These are phyloP conservation scores for Erysimum cheiranthoides DNA, from an alignment of 345 rosid genomes.

Conservation along the genomic window DNA sequence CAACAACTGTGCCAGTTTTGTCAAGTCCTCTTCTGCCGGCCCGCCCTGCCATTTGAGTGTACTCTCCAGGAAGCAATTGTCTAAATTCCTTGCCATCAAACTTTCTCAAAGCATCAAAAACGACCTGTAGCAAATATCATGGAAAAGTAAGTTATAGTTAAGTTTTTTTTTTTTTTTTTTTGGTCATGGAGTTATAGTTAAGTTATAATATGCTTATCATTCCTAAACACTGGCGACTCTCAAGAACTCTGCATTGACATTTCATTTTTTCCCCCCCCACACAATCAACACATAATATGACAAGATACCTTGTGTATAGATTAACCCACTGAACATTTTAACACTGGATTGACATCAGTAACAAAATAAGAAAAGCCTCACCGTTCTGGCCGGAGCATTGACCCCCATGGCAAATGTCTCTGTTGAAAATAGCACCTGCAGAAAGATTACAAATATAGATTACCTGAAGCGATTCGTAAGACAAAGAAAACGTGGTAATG, in stretches of 20 bases:
- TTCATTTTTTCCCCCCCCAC: slow-evolving; percentile 7
- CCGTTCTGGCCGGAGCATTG: slow-evolving; percentile 99
- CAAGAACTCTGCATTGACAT: too few relatives aligned
- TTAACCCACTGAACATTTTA: slow-evolving; percentile 27
- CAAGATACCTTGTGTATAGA: slow-evolving; percentile 15
- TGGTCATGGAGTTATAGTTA: slow-evolving; percentile 34
- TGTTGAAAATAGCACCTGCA: slow-evolving; percentile 90
- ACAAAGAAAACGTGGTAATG: not conserved
- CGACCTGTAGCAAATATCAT: slow-evolving; percentile 62
- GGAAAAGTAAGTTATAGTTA: slow-evolving; percentile 34
- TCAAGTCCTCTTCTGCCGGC: slow-evolving; percentile 99
- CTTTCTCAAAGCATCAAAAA: slow-evolving; percentile 90
- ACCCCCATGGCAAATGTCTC: slow-evolving; percentile 99
- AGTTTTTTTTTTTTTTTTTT: too few relatives aligned
- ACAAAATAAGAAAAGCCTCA: slow-evolving; percentile 48
- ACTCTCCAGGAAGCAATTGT: slow-evolving; percentile 90
- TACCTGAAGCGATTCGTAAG: not conserved
- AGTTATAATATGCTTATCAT: slow-evolving; percentile 13
- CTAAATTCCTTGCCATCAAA: slow-evolving; percentile 95
- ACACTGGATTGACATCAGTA: slow-evolving; percentile 3
- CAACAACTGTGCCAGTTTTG: slow-evolving; percentile 88
- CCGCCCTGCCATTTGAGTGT: slow-evolving; percentile 99
- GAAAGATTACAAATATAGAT: slow-evolving; percentile 37
- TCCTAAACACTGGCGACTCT: too few relatives aligned
- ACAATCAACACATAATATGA: slow-evolving; percentile 19